Evolutionary conservation across 2,329 filamentous ascomycete genomes (phyloP), one percentile per base, ranked within the genome.

Genomic region (Phialocephala sp.): DNA sequence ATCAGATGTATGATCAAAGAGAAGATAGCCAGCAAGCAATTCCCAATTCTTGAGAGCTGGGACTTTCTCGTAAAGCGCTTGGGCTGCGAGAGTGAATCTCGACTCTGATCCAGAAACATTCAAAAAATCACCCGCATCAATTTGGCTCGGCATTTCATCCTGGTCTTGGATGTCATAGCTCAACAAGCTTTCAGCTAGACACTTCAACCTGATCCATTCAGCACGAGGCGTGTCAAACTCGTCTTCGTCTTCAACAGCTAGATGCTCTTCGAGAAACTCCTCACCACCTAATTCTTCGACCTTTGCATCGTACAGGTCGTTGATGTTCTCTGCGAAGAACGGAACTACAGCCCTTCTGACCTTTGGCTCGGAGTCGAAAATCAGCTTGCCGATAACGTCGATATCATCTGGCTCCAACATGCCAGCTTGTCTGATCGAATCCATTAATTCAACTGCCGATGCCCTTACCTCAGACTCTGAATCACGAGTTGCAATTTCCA

Each of bases 201-300:
- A 94, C 79, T 98, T 99, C 75, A 96, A 87, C 75, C 92, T 93
- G 72, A 98, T 87, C 95, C 95, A 99, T 68, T 91, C 90, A 55
- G 88, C 83, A 67, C 91, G 89, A 2, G 94, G 92, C 1, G 88
- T 87, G 61, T 91, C 89, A 68, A 88, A 91, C 69, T 94, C 90
- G 14, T 93, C 90, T 18, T 91, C 89, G n/a, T 91, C 86, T 43
- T 86, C 84, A 1, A 87, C 87, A 9, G 88, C 87, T 64, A 97
- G 85, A 9, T 88, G 82, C 74, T 97, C 94, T 55, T 92, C 87
- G 9, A 97, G 81, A 0, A 82, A 85, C 70, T 95, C 92, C 61
- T 89, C 86, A 27, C 94, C 94, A 50, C 92, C 92, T 64, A 97
- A 86, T 62, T 95, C 91, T 66, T 98, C 94, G 3, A 94, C 80